Conservation (phyloP, 2,329 filamentous ascomycete genomes). For the Rutstroemia sp. region DNA sequence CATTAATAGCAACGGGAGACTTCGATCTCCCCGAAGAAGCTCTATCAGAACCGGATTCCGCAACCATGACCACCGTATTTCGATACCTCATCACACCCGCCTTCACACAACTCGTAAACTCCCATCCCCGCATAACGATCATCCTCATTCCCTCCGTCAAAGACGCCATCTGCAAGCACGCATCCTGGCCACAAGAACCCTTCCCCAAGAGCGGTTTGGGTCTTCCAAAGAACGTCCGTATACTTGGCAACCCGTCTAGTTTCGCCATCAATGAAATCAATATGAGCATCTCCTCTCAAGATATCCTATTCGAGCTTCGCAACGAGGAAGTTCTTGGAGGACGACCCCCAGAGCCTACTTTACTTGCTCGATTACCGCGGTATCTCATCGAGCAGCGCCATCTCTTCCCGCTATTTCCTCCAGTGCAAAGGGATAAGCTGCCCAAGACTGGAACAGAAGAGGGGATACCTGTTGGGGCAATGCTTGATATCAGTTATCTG, state of each 20-base stretch:
- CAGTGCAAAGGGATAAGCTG: conserved; percentile 59
- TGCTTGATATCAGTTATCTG: conserved; percentile 75
- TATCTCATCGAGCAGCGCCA: conserved; percentile 85
- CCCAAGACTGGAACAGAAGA: conserved; percentile 56
- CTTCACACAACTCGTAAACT: conserved; percentile 60
- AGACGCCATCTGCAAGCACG: conserved; percentile 73
- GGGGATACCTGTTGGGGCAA: conserved; percentile 61
- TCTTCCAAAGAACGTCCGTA: conserved; percentile 65
- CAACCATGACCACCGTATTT: conserved; percentile 78
- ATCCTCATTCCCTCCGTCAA: conserved; percentile 77
- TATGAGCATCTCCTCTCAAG: conserved; percentile 74
- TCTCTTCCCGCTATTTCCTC: conserved; percentile 85
- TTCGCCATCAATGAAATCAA: conserved; percentile 82
- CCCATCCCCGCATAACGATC: conserved; percentile 73
- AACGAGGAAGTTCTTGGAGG: conserved; percentile 61
- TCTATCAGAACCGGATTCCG: conserved; percentile 64
- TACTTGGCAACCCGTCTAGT: conserved; percentile 87
- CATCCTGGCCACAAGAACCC: conserved; percentile 76
- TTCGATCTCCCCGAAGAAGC: conserved; percentile 66
- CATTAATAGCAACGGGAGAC: conserved; percentile 72
- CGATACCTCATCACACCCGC: conserved; percentile 68
- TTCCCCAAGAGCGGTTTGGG: conserved; percentile 66
- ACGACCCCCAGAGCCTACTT: conserved; percentile 38
- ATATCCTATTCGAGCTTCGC: conserved; percentile 76
- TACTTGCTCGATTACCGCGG: conserved; percentile 57